phyloP scores from a whole-genome alignment of 345 rosid species.

The Gossypioides kirkii region DNA sequence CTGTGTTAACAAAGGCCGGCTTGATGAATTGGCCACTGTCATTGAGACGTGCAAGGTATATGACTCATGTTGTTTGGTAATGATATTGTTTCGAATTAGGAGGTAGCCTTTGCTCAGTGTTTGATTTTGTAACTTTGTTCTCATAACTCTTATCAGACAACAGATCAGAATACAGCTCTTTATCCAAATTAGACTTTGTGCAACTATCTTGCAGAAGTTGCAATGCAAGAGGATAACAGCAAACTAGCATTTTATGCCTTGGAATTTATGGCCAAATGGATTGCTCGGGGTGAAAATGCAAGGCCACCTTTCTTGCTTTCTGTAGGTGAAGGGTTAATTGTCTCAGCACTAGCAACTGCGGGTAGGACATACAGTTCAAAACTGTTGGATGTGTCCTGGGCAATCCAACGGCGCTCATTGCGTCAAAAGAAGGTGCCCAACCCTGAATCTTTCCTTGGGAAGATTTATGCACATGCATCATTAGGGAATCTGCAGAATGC shows the following conservation, averaged over 20 bases:
- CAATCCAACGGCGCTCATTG: slow-evolving; percentile 55
- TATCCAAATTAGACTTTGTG: slow-evolving; percentile 75
- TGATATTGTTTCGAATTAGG: slow-evolving; percentile 1
- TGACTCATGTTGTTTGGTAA: slow-evolving; percentile 9
- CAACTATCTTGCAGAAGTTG: slow-evolving; percentile 62
- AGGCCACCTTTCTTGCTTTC: slow-evolving; percentile 55
- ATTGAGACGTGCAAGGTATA: slow-evolving; percentile 91
- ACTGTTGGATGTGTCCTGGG: slow-evolving; percentile 83
- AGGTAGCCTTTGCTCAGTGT: not conserved
- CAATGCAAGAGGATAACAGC: slow-evolving; percentile 69
- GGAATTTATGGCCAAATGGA: slow-evolving; percentile 85
- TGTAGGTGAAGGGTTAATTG: slow-evolving; percentile 78
- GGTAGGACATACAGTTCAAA: slow-evolving; percentile 64
- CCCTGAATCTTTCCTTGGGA: slow-evolving; percentile 69
- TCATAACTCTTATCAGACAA: slow-evolving; percentile 40
- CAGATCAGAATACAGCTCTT: slow-evolving; percentile 78
- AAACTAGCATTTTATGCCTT: slow-evolving; percentile 68
- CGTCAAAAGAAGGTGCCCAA: slow-evolving; percentile 63
- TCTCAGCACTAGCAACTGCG: slow-evolving; percentile 79
- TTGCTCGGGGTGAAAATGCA: slow-evolving; percentile 62
- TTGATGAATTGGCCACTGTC: slow-evolving; percentile 61
- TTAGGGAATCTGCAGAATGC: slow-evolving; percentile 74
- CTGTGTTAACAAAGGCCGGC: slow-evolving; percentile 51
- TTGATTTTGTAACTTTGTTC: slow-evolving; percentile 22
- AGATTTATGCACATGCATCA: slow-evolving; percentile 70